Base-by-base conservation (phyloP, 257 asterid species). In the Mitragyna speciosa region DNA sequence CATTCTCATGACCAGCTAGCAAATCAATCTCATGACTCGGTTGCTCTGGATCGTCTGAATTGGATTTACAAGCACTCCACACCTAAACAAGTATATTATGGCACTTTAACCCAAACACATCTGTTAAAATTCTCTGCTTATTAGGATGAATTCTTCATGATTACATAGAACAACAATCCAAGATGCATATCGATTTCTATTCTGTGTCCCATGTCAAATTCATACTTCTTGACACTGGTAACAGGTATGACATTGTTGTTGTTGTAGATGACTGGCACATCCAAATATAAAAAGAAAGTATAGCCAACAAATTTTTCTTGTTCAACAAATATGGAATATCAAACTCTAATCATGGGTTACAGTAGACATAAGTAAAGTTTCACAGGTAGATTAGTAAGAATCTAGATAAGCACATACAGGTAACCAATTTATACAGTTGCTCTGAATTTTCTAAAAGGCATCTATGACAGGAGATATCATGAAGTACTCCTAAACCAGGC, bases 1-100 rank as follows among this genome's bases (percentile, higher is more conserved):
- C 99, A 82, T 93, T 91, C 90, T 93, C 99, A 72, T 93, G 99
- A 76, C 99, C 99, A 84, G 94, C 93, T 84, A 95, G 87, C 79
- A 91, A 85, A 84, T 93, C 99, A 43, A 93, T 90, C 87, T 95
- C 99, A 79, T 92, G 97, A 83, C 73, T 87, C 65, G 93, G 97
- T 86, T 91, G 92, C 69, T 89, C 97, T 28, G 91, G 92, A 80
- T 88, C 92, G 82, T 89, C 96, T 73, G 88, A 78, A 81, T 79
- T 89, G 82, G 95, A 85, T 86, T 92, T 95, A 81, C 84, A 79
- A 83, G 97, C 96, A 89, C 83, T 92, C 99, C 99, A 95, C 16
- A 95, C 99, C 99, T 95, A 92, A 76, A 81, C 26, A 77, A 79
- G 49, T n/a, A 17, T 15, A 82, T 82, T 72, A 41, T 28, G 31